Conservation (phyloP, 768 basidiomycete genomes). For the Hypholoma sublateritium region DNA sequence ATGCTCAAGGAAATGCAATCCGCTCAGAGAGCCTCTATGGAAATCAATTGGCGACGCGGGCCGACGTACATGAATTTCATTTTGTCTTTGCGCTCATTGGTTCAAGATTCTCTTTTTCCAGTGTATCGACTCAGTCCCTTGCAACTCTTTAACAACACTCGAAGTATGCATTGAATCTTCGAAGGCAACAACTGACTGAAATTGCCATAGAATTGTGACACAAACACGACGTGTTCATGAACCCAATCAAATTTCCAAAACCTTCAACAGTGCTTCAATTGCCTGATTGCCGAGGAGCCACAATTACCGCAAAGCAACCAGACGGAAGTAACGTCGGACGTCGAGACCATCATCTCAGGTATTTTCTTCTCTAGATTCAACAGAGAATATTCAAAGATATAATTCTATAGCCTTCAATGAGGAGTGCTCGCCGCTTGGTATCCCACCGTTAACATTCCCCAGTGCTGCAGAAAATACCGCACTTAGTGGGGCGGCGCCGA, state of each 20-base stretch:
- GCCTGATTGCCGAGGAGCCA: background rate
- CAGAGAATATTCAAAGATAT: background rate
- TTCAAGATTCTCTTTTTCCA: no score
- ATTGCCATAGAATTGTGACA: background rate
- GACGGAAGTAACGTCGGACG: background rate
- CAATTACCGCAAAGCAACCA: background rate
- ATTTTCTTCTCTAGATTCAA: background rate
- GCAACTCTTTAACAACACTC: background rate
- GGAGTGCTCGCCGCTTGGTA: background rate
- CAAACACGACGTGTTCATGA: slow-evolving; percentile 1
- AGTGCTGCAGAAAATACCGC: no score
- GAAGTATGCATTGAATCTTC: background rate
- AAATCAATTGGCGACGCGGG: no score
- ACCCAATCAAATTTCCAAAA: background rate
- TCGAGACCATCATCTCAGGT: background rate
- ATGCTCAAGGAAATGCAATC: no score
- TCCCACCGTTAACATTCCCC: background rate
- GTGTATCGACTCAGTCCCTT: background rate
- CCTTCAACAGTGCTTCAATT: slow-evolving; percentile 5
- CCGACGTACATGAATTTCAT: no score
- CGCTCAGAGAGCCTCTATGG: no score
- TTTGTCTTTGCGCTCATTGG: no score
- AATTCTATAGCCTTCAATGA: background rate
- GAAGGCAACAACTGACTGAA: no score
- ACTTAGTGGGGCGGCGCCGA: no score